A percentile compares a stretch with the other conserved stretches of the same genome.
Conservation (phyloP, 179 eudicot genomes). For the Gypsophila paniculata region DNA sequence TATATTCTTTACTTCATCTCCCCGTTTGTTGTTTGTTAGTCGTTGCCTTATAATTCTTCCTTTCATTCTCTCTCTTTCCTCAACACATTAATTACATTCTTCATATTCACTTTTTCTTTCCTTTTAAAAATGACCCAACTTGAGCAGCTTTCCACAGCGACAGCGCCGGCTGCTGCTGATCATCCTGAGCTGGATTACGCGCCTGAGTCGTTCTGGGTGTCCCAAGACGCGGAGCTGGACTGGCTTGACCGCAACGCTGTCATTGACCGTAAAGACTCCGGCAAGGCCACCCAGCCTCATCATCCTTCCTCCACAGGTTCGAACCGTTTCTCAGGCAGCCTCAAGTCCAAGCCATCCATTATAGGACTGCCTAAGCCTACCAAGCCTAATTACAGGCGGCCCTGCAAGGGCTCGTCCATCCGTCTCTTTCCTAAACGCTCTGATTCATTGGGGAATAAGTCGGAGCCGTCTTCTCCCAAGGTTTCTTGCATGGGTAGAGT, state of each 20-base stretch:
- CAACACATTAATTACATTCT: too few species aligned
- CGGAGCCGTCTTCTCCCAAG: constrained; percentile 76
- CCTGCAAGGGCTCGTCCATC: constrained; percentile 31
- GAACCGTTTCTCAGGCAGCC: constrained; percentile 33
- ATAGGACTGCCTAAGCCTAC: constrained; percentile 67
- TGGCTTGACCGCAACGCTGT: constrained; percentile 76
- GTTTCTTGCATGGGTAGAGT: constrained; percentile 88
- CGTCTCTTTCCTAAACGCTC: constrained; percentile 59
- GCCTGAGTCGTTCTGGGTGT: constrained; percentile 76
- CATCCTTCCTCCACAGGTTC: constrained; percentile 26
- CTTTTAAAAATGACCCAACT: constrained; percentile 40
- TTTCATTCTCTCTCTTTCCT: too few species aligned
- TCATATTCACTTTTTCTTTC: too few species aligned
- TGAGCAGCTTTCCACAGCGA: constrained; percentile 32
- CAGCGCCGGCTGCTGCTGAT: constrained; percentile 22
- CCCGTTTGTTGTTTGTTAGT: too few species aligned
- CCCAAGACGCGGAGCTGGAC: constrained; percentile 69
- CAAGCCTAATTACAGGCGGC: constrained; percentile 40
- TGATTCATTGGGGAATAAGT: constrained; percentile 30
- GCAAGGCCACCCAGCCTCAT: constrained; percentile 30
- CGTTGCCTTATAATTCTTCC: too few species aligned
- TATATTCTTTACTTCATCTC: too few species aligned
- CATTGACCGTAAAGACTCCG: constrained; percentile 69
- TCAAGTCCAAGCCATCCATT: constrained; percentile 48
- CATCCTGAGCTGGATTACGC: constrained; percentile 35